Evolutionary conservation across 1,284 basidiomycete genomes (phyloP).

Genomic region (Rhizoctonia solani): DNA sequence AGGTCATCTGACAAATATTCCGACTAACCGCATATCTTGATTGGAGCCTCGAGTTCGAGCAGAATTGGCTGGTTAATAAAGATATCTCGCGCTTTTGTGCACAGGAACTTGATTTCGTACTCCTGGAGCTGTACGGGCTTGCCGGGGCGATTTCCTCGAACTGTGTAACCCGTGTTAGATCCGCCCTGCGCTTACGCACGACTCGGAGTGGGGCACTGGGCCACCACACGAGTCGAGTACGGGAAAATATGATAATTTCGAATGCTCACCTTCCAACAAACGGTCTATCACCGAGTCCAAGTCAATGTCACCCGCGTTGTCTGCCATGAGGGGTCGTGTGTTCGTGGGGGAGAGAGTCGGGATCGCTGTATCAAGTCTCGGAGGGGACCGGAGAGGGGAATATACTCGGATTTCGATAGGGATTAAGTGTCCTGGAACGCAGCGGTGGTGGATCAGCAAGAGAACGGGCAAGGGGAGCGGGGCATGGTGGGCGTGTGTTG

Average conservation of each 20-base stretch:
- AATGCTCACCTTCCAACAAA: slow-evolving; percentile 86
- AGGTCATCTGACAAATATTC: not conserved
- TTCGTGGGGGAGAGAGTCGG: not conserved
- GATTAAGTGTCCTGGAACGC: slow-evolving; percentile 6
- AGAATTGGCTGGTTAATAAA: slow-evolving; percentile 96
- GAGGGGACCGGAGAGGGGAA: not conserved
- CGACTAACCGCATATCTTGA: slow-evolving; percentile 92
- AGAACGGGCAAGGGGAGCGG: not conserved
- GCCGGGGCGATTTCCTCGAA: slow-evolving; percentile 90
- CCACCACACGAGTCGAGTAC: not conserved
- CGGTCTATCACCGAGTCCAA: slow-evolving; percentile 98
- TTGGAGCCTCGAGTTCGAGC: slow-evolving; percentile 91
- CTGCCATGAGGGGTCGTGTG: slow-evolving; percentile 47
- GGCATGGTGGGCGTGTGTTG: not conserved
- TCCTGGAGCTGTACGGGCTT: slow-evolving; percentile 93
- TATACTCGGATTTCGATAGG: not conserved
- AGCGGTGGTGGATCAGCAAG: slow-evolving; percentile 5
- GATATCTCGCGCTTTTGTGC: slow-evolving; percentile 92
- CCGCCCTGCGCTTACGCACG: not conserved
- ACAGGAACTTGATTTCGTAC: slow-evolving; percentile 95
- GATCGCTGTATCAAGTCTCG: not conserved
- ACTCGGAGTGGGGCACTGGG: not conserved
- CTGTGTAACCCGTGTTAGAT: slow-evolving; percentile 49
- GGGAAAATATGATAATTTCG: slow-evolving; percentile 37
- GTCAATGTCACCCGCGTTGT: slow-evolving; percentile 75